phyloP scores from a whole-genome alignment of 2,329 filamentous ascomycete genomes.

The Pseudocercospora cruenta region DNA sequence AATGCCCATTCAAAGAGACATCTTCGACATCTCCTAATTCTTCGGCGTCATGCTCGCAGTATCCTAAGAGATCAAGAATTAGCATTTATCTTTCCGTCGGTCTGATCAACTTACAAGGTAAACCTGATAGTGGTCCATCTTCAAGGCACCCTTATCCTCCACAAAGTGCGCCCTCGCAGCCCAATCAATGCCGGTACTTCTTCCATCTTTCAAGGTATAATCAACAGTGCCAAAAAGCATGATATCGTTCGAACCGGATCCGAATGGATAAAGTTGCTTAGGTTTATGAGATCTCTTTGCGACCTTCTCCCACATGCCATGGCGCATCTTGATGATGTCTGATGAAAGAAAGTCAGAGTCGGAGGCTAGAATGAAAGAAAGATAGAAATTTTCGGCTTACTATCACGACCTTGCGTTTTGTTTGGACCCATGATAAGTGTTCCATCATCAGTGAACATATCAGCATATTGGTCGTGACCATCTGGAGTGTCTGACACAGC shows the following conservation, averaged over 20 bases:
- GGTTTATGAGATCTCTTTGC: constrained; percentile 51
- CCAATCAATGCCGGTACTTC: constrained; percentile 54
- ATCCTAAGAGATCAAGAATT: neutral
- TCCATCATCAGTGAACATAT: constrained; percentile 54
- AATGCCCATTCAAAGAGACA: neutral
- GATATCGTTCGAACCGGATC: constrained; percentile 50
- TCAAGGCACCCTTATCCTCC: constrained; percentile 57
- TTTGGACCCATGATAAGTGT: constrained; percentile 58
- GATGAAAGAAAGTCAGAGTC: neutral
- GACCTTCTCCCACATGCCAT: constrained; percentile 59
- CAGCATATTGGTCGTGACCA: constrained; percentile 54
- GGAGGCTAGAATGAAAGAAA: neutral
- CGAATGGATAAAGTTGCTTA: constrained; percentile 56
- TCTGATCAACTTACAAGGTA: constrained; percentile 51
- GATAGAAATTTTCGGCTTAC: constrained; percentile 37
- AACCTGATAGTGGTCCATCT: constrained; percentile 59
- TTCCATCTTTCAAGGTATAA: constrained; percentile 58
- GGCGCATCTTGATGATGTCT: constrained; percentile 58
- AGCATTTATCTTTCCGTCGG: neutral
- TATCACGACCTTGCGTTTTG: constrained; percentile 48
- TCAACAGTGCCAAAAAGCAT: constrained; percentile 60
- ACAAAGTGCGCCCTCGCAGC: constrained; percentile 58
- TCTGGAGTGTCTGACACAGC: constrained; percentile 51
- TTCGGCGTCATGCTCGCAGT: neutral
- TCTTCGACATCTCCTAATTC: neutral